A percentile compares a stretch with the other conserved stretches of the same genome.
Evolutionary conservation across 2,329 filamentous ascomycete species (phyloP).

Genomic region (Diaporthe sp.): DNA sequence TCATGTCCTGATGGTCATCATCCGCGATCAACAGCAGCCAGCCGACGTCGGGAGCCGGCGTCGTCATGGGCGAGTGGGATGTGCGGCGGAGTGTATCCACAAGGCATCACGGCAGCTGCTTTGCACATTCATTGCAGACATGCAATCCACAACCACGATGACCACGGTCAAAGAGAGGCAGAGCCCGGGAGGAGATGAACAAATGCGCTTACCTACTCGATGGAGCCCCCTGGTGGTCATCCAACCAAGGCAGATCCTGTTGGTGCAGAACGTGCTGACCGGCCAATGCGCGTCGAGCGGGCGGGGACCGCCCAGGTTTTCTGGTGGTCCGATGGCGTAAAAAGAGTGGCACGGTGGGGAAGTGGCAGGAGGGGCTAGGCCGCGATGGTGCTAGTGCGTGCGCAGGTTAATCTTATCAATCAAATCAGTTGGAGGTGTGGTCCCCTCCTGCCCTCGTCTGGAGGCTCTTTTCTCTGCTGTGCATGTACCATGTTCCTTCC

Average conservation of each 20-base stretch:
- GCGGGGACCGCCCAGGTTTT: background rate
- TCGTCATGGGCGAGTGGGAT: conserved; percentile 11
- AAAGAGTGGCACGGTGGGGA: conserved; percentile 5
- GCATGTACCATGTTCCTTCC: background rate
- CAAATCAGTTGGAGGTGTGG: conserved; percentile 30
- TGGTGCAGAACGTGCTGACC: too few relatives aligned
- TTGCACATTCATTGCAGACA: background rate
- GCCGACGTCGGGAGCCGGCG: conserved; percentile 7
- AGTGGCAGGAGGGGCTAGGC: background rate
- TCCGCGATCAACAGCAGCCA: background rate
- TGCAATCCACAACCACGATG: background rate
- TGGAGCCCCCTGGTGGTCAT: conserved; percentile 22
- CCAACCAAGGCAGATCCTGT: conserved; percentile 11
- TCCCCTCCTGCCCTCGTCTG: background rate
- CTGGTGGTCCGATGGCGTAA: conserved; percentile 12
- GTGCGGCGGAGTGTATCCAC: background rate
- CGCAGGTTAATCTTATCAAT: conserved; percentile 36
- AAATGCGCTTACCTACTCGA: conserved; percentile 29
- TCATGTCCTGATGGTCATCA: background rate
- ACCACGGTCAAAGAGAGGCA: background rate
- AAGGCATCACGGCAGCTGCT: background rate
- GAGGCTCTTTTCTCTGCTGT: background rate
- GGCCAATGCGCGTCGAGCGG: conserved; percentile 21
- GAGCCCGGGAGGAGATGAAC: background rate
- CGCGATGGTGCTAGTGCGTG: conserved; percentile 6